phyloP scores from a whole-genome alignment of 2,329 filamentous ascomycete species.

The Sclerotinia subarctica region DNA sequence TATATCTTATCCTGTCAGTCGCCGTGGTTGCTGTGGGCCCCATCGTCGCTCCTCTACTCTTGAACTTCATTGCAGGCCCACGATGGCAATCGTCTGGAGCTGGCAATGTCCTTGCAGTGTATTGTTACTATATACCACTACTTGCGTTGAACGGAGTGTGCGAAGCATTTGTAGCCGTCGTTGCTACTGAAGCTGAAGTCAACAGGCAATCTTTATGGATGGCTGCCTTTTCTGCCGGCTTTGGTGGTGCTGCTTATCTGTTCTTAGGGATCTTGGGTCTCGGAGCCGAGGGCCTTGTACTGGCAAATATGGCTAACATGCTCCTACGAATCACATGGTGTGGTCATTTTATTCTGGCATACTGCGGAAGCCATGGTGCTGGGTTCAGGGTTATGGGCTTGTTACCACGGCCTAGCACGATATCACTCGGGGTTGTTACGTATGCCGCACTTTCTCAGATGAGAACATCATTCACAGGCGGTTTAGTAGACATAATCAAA shows the following conservation, averaged over 20 bases:
- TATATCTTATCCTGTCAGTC: slow-evolving; percentile 73
- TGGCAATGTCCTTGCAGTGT: slow-evolving; percentile 68
- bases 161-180: slow-evolving; percentile 88
- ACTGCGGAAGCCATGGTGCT: slow-evolving; percentile 51
- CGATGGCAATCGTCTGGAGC: slow-evolving; percentile 75
- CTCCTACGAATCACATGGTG: slow-evolving; percentile 80
- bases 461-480: slow-evolving; percentile 31
- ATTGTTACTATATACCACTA: slow-evolving; percentile 91
- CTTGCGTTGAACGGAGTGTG: slow-evolving; percentile 87
- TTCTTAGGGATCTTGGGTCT: slow-evolving; percentile 66
- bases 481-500: slow-evolving; percentile 42
- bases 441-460: slow-evolving; percentile 43
- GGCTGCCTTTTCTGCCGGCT: slow-evolving; percentile 73
- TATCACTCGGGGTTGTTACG: slow-evolving; percentile 46
- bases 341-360: slow-evolving; percentile 63
- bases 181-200: slow-evolving; percentile 72
- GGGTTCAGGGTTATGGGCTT: slow-evolving; percentile 44
- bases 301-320: slow-evolving; percentile 91
- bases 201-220: slow-evolving; percentile 80
- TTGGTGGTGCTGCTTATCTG: slow-evolving; percentile 70
- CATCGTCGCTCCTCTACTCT: slow-evolving; percentile 66
- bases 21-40: slow-evolving; percentile 70
- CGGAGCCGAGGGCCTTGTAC: slow-evolving; percentile 78
- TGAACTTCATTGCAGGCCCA: slow-evolving; percentile 71
- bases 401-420: slow-evolving; percentile 45